Percentiles rank a stretch among this genome's conserved stretches.
phyloP scores from a whole-genome alignment of 768 basidiomycete species.

The Macrolepiota dolichaula region DNA sequence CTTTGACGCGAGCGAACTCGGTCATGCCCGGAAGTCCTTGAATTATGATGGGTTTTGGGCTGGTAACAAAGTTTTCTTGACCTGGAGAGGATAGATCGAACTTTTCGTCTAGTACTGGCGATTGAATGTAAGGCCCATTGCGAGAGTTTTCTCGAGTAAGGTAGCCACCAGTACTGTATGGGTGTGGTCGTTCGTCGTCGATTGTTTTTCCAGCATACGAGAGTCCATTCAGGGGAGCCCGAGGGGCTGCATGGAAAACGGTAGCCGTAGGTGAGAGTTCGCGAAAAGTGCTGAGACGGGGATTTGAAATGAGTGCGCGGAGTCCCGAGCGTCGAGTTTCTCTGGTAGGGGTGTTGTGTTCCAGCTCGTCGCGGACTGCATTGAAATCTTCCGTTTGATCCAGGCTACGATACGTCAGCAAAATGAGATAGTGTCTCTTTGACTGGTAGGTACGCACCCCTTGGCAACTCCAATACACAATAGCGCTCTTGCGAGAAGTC shows the following conservation, averaged over 20 bases:
- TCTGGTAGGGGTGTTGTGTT: conserved; percentile 5
- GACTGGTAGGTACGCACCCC: conserved; percentile 44
- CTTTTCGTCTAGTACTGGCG: not conserved
- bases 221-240: conserved; percentile 14
- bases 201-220: not conserved
- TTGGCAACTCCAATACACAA: conserved; percentile 62
- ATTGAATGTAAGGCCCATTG: not conserved
- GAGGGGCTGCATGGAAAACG: conserved; percentile 33
- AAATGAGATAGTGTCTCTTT: not conserved
- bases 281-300: conserved; percentile 50
- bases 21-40: conserved; percentile 11
- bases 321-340: conserved; percentile 34
- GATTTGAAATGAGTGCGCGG: conserved; percentile 49
- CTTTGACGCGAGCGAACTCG: conserved; percentile 8
- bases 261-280: conserved; percentile 46
- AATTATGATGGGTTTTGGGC: not conserved
- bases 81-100: not conserved
- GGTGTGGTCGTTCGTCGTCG: not conserved
- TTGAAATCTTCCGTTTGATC: conserved; percentile 54
- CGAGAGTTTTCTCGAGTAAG: not conserved
- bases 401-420: conserved; percentile 31
- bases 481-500: conserved; percentile 49
- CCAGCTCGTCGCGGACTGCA: conserved; percentile 37
- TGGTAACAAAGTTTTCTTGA: not conserved
- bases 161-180: not conserved